Percentiles rank a stretch among this genome's conserved stretches.
phyloP scores from a whole-genome alignment of 1,139 yeast genomes.

The Geotrichum citri-aurantii region DNA sequence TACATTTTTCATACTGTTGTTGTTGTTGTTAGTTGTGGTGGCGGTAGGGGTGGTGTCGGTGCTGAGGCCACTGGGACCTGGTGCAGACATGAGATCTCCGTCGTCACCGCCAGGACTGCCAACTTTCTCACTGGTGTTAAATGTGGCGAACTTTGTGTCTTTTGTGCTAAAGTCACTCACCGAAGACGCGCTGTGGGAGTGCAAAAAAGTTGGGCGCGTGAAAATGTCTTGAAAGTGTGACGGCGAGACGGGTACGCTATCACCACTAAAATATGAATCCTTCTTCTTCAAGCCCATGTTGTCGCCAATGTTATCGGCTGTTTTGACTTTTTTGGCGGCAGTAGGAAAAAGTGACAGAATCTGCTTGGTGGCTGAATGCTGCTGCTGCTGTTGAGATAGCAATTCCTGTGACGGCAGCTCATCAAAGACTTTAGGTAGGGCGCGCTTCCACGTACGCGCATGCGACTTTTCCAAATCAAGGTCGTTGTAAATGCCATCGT shows the following conservation, averaged over 20 bases:
- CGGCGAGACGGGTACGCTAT: not conserved
- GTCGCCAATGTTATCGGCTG: not conserved
- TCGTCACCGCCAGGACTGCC: not conserved
- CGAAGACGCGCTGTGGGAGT: not conserved
- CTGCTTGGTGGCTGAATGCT: not conserved
- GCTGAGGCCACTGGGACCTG: not conserved
- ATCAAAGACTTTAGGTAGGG: conserved; percentile 9
- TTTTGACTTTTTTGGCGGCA: not conserved
- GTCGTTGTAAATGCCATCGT: not conserved
- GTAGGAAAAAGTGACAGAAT: not conserved
- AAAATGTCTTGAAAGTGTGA: conserved; percentile 1
- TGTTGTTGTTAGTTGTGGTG: not conserved
- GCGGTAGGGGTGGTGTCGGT: not conserved
- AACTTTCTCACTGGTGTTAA: not conserved
- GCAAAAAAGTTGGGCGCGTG: not conserved
- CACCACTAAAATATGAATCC: not conserved
- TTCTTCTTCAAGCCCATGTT: not conserved
- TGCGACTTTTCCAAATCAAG: not conserved
- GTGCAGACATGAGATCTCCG: not conserved
- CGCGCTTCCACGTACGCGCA: conserved; percentile 17
- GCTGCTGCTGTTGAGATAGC: not conserved
- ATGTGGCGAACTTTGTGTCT: not conserved
- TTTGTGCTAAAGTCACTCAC: not conserved
- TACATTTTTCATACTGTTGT: conserved; percentile 10
- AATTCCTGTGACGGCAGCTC: not conserved